phyloP scores from a whole-genome alignment of 2,329 filamentous ascomycete species.

The Fusarium brevicatenulatum region DNA sequence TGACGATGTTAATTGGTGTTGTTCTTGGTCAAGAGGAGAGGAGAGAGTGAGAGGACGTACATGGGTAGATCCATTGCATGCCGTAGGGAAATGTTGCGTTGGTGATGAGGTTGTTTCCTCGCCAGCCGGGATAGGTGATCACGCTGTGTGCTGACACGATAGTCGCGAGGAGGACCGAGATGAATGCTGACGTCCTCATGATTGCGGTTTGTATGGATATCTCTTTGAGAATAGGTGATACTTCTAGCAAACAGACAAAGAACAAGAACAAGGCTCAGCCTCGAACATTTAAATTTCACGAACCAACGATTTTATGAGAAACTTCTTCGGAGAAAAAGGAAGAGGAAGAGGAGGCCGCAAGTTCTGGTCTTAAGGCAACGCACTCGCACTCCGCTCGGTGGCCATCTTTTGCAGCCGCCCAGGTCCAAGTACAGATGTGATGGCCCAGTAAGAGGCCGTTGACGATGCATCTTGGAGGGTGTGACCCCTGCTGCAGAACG shows the following conservation, averaged over 20 bases:
- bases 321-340: slow-evolving; percentile 20
- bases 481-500: slow-evolving; percentile 37
- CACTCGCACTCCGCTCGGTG: neutral
- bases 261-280: slow-evolving; percentile 31
- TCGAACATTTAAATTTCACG: slow-evolving; percentile 21
- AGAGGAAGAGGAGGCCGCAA: slow-evolving; percentile 34
- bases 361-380: slow-evolving; percentile 38
- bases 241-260: neutral
- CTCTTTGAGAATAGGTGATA: no score
- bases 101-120: slow-evolving; percentile 85
- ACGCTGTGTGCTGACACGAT: slow-evolving; percentile 77
- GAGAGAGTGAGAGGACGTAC: slow-evolving; percentile 64
- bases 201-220: slow-evolving; percentile 37
- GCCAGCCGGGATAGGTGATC: slow-evolving; percentile 86
- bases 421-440: slow-evolving; percentile 12
- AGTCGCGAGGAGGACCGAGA: slow-evolving; percentile 57
- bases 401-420: slow-evolving; percentile 40
- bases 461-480: slow-evolving; percentile 35
- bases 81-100: slow-evolving; percentile 85
- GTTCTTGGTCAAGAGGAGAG: no score
- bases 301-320: slow-evolving; percentile 2
- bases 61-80: slow-evolving; percentile 96
- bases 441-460: slow-evolving; percentile 44
- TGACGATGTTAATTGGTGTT: slow-evolving; percentile 51
- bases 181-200: slow-evolving; percentile 59